Conservation (phyloP, 441 rosid genomes). For the Populus tomentosa region DNA sequence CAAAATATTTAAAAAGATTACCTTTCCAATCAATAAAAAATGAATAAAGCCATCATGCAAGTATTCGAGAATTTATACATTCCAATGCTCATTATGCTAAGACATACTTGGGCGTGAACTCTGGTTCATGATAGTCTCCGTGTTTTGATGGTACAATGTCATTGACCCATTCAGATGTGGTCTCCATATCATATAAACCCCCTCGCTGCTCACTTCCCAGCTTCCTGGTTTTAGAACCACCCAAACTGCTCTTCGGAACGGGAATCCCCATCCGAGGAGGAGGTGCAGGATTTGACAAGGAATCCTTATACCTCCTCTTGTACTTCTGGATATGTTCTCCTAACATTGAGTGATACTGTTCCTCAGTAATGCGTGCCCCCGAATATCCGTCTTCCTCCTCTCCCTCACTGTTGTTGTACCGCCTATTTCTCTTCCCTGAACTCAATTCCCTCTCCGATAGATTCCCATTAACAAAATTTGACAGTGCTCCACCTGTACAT, state of each 20-base stretch:
- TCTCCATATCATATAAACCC: conserved; percentile 55
- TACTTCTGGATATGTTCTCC: conserved; percentile 83
- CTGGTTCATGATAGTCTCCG: conserved; percentile 41
- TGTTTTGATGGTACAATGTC: conserved; percentile 47
- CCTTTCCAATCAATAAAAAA: conserved; percentile 1
- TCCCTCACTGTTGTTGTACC: conserved; percentile 48
- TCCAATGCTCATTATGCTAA: neutral
- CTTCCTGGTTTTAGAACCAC: conserved; percentile 55
- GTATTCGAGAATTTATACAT: neutral
- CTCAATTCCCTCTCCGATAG: conserved; percentile 46
- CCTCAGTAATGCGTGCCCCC: conserved; percentile 62
- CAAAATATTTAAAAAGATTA: conserved; percentile 20
- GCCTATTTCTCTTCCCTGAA: conserved; percentile 53
- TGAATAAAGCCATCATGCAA: neutral
- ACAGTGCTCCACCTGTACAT: conserved; percentile 50
- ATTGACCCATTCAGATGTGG: conserved; percentile 53
- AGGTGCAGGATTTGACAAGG: conserved; percentile 44
- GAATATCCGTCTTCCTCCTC: conserved; percentile 61
- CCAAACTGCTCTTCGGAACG: conserved; percentile 41
- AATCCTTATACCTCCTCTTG: conserved; percentile 73
- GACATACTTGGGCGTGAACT: conserved; percentile 57
- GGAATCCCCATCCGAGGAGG: conserved; percentile 38
- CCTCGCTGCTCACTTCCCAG: conserved; percentile 54
- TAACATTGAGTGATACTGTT: conserved; percentile 83
- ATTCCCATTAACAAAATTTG: conserved; percentile 57